Percentiles rank a stretch among this genome's conserved stretches.
Conservation (phyloP, 1,284 basidiomycete species). For the Ceratobasidium sp. region DNA sequence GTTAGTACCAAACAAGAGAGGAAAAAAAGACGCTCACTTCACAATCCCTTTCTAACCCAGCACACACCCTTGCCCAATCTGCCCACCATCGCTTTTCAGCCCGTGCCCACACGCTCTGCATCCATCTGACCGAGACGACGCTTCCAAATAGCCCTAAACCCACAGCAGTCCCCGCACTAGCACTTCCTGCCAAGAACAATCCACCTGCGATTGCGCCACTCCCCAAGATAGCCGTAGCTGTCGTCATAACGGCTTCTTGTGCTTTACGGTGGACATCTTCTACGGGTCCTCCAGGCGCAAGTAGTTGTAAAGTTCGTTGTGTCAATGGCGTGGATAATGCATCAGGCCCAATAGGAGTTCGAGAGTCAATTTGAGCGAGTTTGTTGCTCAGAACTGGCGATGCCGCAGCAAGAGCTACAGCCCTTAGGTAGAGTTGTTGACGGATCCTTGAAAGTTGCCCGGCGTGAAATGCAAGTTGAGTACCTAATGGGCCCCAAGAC, state of each 20-base stretch:
- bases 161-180: constrained; percentile 16
- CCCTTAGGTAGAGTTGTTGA: constrained; percentile 22
- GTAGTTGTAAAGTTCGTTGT: constrained; percentile 21
- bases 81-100: constrained; percentile 39
- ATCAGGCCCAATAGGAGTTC: constrained; percentile 17
- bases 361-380: constrained; percentile 35
- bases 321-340: constrained; percentile 21
- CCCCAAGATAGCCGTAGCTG: constrained; percentile 13
- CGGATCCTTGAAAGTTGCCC: constrained; percentile 28
- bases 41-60: constrained; percentile 35
- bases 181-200: constrained; percentile 21
- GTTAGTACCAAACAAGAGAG: neutral
- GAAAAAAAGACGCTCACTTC: constrained; percentile 11
- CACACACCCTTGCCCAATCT: constrained; percentile 37
- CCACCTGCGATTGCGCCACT: constrained; percentile 21
- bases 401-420: neutral
- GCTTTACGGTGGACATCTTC: constrained; percentile 33
- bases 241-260: constrained; percentile 7
- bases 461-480: constrained; percentile 30
- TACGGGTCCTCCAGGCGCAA: constrained; percentile 33
- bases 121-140: constrained; percentile 28
- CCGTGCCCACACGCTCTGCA: constrained; percentile 35
- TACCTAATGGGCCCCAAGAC: constrained; percentile 28
- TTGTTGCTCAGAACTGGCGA: constrained; percentile 23
- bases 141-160: constrained; percentile 30